phyloP scores from a whole-genome alignment of 208 protist species.

The Herpetomonas muscarum region DNA sequence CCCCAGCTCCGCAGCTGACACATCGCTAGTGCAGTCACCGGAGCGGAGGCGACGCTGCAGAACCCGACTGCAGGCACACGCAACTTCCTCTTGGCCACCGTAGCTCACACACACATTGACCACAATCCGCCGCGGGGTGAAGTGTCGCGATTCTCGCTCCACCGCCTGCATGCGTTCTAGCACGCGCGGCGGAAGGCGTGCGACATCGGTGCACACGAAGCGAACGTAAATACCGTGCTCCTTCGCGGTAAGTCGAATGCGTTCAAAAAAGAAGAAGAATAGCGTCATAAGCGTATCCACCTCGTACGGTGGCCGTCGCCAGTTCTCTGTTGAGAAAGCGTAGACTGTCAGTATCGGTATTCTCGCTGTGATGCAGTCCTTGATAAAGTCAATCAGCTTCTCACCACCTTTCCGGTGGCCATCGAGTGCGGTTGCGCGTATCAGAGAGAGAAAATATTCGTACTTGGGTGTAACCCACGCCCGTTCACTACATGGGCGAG shows the following conservation, averaged over 20 bases:
- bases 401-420: slow-evolving; percentile 79
- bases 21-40: slow-evolving; percentile 6
- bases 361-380: slow-evolving; percentile 47
- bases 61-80: slow-evolving; percentile 57
- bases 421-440: slow-evolving; percentile 56
- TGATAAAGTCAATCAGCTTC: slow-evolving; percentile 77
- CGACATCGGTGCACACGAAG: slow-evolving; percentile 68
- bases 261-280: slow-evolving; percentile 79
- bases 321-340: slow-evolving; percentile 91
- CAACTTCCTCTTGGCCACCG: slow-evolving; percentile 71
- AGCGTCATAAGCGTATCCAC: slow-evolving; percentile 81
- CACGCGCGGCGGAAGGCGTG: slow-evolving; percentile 45
- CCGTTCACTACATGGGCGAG: too few species aligned
- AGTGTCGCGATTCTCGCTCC: slow-evolving; percentile 51
- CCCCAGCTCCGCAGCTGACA: slow-evolving; percentile 50
- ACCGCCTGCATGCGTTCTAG: slow-evolving; percentile 58
- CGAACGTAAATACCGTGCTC: slow-evolving; percentile 81
- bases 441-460: slow-evolving; percentile 24
- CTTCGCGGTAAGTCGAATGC: slow-evolving; percentile 41
- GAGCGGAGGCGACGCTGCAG: slow-evolving; percentile 7
- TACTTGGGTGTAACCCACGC: slow-evolving; percentile 19
- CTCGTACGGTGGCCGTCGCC: slow-evolving; percentile 60
- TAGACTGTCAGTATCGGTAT: slow-evolving; percentile 86
- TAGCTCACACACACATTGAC: slow-evolving; percentile 90
- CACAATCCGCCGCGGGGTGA: slow-evolving; percentile 46